Evolutionary conservation across 2,329 filamentous ascomycete species (phyloP).

Genomic region (Kalmusia sp.): DNA sequence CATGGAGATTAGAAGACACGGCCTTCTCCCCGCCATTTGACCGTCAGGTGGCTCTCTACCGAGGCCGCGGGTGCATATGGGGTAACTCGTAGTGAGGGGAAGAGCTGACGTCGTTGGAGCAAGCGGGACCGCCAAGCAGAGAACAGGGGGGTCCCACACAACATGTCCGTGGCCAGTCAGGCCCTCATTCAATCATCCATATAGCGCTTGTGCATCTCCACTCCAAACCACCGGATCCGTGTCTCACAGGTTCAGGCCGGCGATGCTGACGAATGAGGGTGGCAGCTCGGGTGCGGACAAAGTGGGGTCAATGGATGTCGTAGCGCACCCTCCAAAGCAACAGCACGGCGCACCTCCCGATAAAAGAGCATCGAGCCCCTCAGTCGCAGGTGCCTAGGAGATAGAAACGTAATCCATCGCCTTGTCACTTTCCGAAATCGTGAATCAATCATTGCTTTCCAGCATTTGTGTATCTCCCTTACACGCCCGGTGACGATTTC

Average conservation of each 20-base stretch:
- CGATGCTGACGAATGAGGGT: slow-evolving; percentile 8
- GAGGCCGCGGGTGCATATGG: slow-evolving; percentile 6
- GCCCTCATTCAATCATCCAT: background rate
- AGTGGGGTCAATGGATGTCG: slow-evolving; percentile 26
- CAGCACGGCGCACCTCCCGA: slow-evolving; percentile 1
- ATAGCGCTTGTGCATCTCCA: background rate
- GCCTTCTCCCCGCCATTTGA: slow-evolving; percentile 14
- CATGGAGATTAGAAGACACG: background rate
- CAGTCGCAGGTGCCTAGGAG: background rate
- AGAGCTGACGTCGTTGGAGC: slow-evolving; percentile 12
- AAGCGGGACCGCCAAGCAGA: slow-evolving; percentile 10
- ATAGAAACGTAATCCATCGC: background rate
- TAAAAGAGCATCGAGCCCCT: background rate
- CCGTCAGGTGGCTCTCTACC: background rate
- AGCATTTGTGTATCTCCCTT: background rate
- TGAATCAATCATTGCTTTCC: no score
- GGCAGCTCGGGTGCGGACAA: slow-evolving; percentile 15
- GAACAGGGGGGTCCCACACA: slow-evolving; percentile 6
- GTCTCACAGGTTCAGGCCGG: background rate
- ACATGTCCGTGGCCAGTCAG: background rate
- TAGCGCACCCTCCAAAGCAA: slow-evolving; percentile 3
- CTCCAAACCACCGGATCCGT: slow-evolving; percentile 17
- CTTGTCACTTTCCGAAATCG: background rate
- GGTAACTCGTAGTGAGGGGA: slow-evolving; percentile 17
- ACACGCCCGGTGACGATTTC: background rate